phyloP scores from a whole-genome alignment of 108 stramenopile genomes.

The Pseudonitzschia delicatissima region DNA sequence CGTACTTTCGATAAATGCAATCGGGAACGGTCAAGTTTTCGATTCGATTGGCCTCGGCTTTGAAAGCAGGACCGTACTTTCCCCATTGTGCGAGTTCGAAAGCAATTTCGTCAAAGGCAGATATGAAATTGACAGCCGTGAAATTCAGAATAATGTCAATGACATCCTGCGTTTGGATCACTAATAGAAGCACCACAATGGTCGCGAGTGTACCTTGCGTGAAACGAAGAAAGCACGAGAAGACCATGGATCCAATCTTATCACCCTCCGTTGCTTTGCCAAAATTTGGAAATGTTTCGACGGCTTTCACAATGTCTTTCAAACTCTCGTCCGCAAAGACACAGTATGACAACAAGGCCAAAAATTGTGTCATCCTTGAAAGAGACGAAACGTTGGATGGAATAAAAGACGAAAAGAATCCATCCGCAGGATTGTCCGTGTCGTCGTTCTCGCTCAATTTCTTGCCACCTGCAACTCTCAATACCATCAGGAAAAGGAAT shows the following conservation, averaged over 20 bases:
- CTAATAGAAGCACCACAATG: background rate
- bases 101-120: constrained; percentile 7
- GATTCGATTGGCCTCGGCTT: constrained; percentile 3
- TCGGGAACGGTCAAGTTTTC: background rate
- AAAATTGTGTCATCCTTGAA: background rate
- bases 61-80: background rate
- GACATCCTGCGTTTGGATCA: background rate
- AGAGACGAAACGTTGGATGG: background rate
- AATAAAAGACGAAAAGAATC: background rate
- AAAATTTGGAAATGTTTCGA: background rate
- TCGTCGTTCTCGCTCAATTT: background rate
- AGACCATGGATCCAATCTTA: background rate
- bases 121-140: constrained; percentile 10
- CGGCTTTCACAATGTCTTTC: constrained; percentile 1
- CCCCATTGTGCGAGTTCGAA: constrained; percentile 12
- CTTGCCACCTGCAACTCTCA: background rate
- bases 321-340: constrained; percentile 7
- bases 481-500: constrained; percentile 2
- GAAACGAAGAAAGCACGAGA: background rate
- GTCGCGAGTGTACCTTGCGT: background rate
- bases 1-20: background rate
- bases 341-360: constrained; percentile 1
- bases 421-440: background rate
- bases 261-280: background rate
- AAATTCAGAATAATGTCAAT: constrained; percentile 13